Conservation (phyloP, 305 asterid species). For the Solanum aculeatissimum region DNA sequence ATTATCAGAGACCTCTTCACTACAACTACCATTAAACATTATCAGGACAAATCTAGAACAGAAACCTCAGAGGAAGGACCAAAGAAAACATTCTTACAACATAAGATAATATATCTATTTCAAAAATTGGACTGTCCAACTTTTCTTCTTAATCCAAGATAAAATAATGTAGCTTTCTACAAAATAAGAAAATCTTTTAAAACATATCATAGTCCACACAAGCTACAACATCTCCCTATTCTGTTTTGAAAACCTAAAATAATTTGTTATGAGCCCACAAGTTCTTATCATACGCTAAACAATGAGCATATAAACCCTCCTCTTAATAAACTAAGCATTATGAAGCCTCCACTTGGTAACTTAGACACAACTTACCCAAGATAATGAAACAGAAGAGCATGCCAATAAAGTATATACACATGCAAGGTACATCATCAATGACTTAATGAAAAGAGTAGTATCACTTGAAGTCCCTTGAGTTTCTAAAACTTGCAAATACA, state of each 20-base stretch:
- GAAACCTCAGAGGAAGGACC: too few species aligned
- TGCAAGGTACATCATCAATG: neutral
- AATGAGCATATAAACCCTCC: neutral
- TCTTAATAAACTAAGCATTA: neutral
- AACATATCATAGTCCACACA: neutral
- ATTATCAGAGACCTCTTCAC: neutral
- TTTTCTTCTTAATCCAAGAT: too few species aligned
- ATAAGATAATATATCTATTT: too few species aligned
- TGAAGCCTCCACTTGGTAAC: neutral
- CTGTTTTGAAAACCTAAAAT: neutral
- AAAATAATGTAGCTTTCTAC: neutral
- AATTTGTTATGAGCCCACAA: neutral
- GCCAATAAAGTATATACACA: neutral
- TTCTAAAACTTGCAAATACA: too few species aligned
- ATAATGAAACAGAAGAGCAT: neutral
- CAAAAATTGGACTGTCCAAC: too few species aligned
- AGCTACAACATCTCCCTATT: neutral
- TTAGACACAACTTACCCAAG: neutral
- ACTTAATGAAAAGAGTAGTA: neutral
- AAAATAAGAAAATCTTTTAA: neutral
- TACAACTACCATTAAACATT: neutral
- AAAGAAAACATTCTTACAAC: too few species aligned
- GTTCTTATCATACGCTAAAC: neutral
- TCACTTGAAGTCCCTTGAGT: neutral
- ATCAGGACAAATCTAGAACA: too few species aligned